These are phyloP conservation scores for Zygnema cylindricum DNA, from an alignment of 139 green algal genomes.

Conservation along the genomic window DNA sequence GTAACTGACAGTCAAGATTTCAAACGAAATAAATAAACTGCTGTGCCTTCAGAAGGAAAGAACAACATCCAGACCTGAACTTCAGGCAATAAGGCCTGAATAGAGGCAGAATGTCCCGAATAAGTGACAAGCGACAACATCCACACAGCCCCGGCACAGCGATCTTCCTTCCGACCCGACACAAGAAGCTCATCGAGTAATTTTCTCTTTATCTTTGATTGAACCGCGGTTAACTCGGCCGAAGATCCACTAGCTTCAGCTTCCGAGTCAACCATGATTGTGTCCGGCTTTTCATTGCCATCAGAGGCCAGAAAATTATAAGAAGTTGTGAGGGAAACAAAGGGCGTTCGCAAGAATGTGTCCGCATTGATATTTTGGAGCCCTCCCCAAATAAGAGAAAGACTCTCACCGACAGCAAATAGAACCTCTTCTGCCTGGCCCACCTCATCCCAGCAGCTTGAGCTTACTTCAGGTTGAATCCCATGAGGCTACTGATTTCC, in stretches of 20 bases:
- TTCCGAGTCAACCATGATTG: not conserved
- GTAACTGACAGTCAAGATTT: too few species aligned
- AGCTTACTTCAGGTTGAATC: too few species aligned
- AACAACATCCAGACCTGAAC: too few species aligned
- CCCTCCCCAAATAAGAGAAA: slow-evolving; percentile 79
- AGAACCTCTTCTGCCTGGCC: slow-evolving; percentile 77
- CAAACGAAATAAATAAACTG: too few species aligned
- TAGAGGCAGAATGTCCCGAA: slow-evolving; percentile 61
- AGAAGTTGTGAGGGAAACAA: slow-evolving; percentile 60
- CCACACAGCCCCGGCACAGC: slow-evolving; percentile 78
- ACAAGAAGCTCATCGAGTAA: slow-evolving; percentile 74
- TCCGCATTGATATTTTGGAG: slow-evolving; percentile 62
- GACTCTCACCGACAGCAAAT: slow-evolving; percentile 81
- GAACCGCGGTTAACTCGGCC: slow-evolving; percentile 24
- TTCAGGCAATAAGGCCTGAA: slow-evolving; percentile 70
- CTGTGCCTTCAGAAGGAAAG: too few species aligned
- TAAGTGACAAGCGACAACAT: slow-evolving; percentile 81
- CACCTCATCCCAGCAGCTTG: too few species aligned
- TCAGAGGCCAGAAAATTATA: slow-evolving; percentile 16
- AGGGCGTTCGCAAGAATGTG: slow-evolving; percentile 63
- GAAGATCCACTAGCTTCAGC: not conserved
- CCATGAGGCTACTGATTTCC: too few species aligned
- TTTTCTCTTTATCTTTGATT: slow-evolving; percentile 6
- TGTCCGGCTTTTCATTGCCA: not conserved
- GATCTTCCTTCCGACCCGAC: slow-evolving; percentile 68